phyloP scores from a whole-genome alignment of 1,139 yeast species.

The Yamadazyma triangularis region DNA sequence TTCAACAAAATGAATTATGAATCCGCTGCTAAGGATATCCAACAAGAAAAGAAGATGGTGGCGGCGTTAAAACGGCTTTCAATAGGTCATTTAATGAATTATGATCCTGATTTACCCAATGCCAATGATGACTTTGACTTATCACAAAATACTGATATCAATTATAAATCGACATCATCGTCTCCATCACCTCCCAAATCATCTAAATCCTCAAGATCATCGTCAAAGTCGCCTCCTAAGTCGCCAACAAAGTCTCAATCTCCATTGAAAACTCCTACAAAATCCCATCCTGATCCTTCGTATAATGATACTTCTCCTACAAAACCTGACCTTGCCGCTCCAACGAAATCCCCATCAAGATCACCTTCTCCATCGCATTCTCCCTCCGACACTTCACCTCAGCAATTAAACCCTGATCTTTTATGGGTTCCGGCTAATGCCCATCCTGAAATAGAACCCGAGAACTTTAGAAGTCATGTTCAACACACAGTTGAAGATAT shows the following conservation, averaged over 20 bases:
- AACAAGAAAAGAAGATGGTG: conserved; percentile 56
- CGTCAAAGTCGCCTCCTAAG: conserved; percentile 3
- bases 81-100: conserved; percentile 49
- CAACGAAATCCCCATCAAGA: not conserved
- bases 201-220: conserved; percentile 3
- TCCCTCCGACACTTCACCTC: not conserved
- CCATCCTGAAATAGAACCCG: conserved; percentile 93
- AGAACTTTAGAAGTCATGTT: conserved; percentile 79
- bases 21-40: conserved; percentile 46
- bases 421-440: conserved; percentile 95
- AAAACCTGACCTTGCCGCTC: conserved; percentile 1
- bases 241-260: conserved; percentile 5
- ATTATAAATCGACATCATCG: conserved; percentile 1
- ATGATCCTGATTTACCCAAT: conserved; percentile 53
- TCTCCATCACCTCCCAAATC: conserved; percentile 5
- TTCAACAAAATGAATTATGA: conserved; percentile 14
- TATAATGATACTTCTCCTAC: conserved; percentile 4
- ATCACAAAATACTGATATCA: conserved; percentile 14
- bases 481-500: conserved; percentile 76
- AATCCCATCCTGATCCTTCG: conserved; percentile 2
- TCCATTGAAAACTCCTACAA: conserved; percentile 6
- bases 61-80: conserved; percentile 54
- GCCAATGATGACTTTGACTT: conserved; percentile 30
- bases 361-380: conserved; percentile 2
- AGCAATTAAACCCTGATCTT: conserved; percentile 25